Conservation (phyloP, 257 asterid genomes). For the Solanum lycopersicoides region DNA sequence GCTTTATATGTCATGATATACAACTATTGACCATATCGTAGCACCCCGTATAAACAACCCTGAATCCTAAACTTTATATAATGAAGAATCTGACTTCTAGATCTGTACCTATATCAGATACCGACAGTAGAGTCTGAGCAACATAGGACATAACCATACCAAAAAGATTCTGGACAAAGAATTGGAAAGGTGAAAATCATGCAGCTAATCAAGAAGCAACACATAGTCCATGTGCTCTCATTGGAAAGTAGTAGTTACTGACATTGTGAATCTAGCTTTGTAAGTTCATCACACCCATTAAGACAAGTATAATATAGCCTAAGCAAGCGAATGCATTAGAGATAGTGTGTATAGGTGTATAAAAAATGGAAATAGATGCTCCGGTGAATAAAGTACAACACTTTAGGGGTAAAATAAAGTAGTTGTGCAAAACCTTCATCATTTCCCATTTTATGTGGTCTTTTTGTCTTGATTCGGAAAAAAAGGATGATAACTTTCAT, state of each 20-base stretch:
- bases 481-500: neutral
- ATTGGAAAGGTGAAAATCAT: neutral
- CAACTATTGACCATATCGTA: neutral
- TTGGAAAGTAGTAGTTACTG: neutral
- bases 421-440: neutral
- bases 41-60: neutral
- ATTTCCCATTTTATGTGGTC: neutral
- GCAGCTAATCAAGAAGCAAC: neutral
- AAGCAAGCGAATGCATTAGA: neutral
- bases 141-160: neutral
- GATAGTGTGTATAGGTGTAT: neutral
- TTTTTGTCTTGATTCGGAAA: neutral
- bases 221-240: neutral
- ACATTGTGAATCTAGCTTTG: neutral
- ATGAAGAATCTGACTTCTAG: neutral
- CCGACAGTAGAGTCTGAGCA: neutral
- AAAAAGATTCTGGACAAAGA: neutral
- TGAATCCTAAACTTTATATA: neutral
- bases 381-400: neutral
- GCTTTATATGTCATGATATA: neutral
- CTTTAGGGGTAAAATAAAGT: neutral
- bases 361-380: neutral
- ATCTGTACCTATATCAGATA: neutral
- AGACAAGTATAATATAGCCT: neutral
- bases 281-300: neutral